Evolutionary conservation across 2,329 filamentous ascomycete genomes (phyloP).

Genomic region (Ophiostoma sp.): DNA sequence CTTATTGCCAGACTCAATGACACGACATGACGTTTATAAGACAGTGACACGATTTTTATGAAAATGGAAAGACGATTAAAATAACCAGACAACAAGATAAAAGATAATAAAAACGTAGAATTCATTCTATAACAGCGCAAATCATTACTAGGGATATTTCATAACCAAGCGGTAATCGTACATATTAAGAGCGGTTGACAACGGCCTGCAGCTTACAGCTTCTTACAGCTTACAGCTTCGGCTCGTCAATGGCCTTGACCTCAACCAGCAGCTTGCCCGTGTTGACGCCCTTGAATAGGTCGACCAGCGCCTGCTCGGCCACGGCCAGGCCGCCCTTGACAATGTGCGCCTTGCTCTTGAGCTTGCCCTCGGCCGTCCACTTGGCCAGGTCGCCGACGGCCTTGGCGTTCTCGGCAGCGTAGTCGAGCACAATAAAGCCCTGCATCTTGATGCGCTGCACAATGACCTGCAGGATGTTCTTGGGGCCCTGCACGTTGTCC

Average conservation of each 20-base stretch:
- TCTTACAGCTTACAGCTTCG: slow-evolving; percentile 25
- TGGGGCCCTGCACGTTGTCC: slow-evolving; percentile 50
- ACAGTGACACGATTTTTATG: too few species aligned
- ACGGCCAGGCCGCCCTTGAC: slow-evolving; percentile 61
- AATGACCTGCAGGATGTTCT: slow-evolving; percentile 33
- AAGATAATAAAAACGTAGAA: background rate
- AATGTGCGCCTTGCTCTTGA: slow-evolving; percentile 67
- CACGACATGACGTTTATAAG: too few species aligned
- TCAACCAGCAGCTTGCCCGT: slow-evolving; percentile 42
- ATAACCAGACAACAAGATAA: too few species aligned
- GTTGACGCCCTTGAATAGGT: slow-evolving; percentile 64
- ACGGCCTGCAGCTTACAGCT: background rate
- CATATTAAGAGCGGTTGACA: background rate
- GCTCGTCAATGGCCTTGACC: slow-evolving; percentile 28
- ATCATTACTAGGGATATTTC: background rate
- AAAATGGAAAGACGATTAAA: background rate
- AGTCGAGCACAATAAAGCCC: slow-evolving; percentile 71
- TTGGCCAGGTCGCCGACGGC: slow-evolving; percentile 57
- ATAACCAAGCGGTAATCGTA: slow-evolving; percentile 1
- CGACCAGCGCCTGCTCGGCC: slow-evolving; percentile 58
- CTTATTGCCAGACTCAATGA: too few species aligned
- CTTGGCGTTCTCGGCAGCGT: slow-evolving; percentile 48
- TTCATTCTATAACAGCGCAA: slow-evolving; percentile 3
- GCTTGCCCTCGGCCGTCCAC: slow-evolving; percentile 67
- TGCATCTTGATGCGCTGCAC: slow-evolving; percentile 53